Base-by-base conservation (phyloP, 2,329 filamentous ascomycete genomes). In the Davidsoniella neocaledoniae region DNA sequence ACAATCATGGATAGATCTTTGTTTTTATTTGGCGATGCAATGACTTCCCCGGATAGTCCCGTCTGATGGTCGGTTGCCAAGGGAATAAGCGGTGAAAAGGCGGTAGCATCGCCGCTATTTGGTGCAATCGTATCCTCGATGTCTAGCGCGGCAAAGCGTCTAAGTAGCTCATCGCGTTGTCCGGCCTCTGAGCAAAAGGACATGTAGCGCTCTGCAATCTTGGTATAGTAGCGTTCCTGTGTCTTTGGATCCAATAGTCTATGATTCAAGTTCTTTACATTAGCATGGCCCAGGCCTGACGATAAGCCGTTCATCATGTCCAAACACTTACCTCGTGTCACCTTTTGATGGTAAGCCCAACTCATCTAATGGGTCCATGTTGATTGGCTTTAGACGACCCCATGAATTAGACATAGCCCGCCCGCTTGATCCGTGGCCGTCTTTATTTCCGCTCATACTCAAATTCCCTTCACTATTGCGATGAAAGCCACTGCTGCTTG, bases 291-390 rank as follows among this genome's bases (percentile, higher is more conserved):
- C 36, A 41, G 29, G 42, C 21, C 16, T 12, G 37, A 2, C 3
- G n/a, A 16, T 38, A 4, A 26, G 1, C 3, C 25, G 33, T 48
- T 52, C 29, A 17, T 21, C 2, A 9, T 9, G 19, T 33, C 21
- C 1, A 43, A 33, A 29, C 23, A 52, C 60, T 38, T 69, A 90
- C 87, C 83, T 81, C 44, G 73, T 83, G 63, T 96, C 90, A 48
- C 90, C 90, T 61, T 94, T 95, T 2, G 87, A 94, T 4, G 86
- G 86, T 56, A 94, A 72, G 1, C 90, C 88, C 56, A 93, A 83
- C 53, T 71, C 74, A 57, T 93, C 84, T 25, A 96, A 69, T 12
- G 84, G 77, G 62, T 95, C 87, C 51, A 78, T 68, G 42, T 81
- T 76, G 53, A 81, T 73, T 10, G 84, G 81, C 62, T 83, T 87